Percentiles rank a stretch among this genome's conserved stretches.
phyloP scores from a whole-genome alignment of 2,329 filamentous ascomycete species.

The Emmonsiellopsis sp. region DNA sequence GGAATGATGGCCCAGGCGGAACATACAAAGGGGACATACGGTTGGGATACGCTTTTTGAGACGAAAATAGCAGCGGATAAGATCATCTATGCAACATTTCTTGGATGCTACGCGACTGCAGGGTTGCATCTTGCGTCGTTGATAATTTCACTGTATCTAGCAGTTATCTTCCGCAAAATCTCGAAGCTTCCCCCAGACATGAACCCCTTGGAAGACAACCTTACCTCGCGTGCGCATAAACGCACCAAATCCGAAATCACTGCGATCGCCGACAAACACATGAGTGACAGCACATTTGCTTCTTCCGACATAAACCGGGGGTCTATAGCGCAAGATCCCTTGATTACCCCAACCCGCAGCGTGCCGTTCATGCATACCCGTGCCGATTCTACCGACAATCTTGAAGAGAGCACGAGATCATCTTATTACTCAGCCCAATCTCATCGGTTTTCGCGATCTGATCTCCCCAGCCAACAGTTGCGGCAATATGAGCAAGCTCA shows the following conservation, averaged over 20 bases:
- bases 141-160: conserved; percentile 63
- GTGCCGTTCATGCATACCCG: conserved; percentile 78
- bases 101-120: conserved; percentile 53
- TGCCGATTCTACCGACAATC: conserved; percentile 49
- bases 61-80: conserved; percentile 45
- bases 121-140: conserved; percentile 64
- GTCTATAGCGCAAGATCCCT: conserved; percentile 31
- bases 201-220: conserved; percentile 82
- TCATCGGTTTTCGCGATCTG: conserved; percentile 22
- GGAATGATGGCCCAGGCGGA: conserved; percentile 46
- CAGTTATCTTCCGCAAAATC: conserved; percentile 73
- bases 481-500: conserved; percentile 20
- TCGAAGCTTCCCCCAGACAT: conserved; percentile 77
- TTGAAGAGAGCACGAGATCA: conserved; percentile 39
- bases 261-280: conserved; percentile 52
- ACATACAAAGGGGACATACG: conserved; percentile 31
- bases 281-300: conserved; percentile 41
- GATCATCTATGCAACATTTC: conserved; percentile 59
- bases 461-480: conserved; percentile 22
- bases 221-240: conserved; percentile 68
- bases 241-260: conserved; percentile 56
- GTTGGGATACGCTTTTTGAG: conserved; percentile 62
- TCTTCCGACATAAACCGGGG: conserved; percentile 26
- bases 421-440: conserved; percentile 41
- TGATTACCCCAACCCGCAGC: conserved; percentile 37